These are phyloP conservation scores for Areca catechu DNA, from an alignment of 176 grass and related monocot species.

Conservation along the genomic window DNA sequence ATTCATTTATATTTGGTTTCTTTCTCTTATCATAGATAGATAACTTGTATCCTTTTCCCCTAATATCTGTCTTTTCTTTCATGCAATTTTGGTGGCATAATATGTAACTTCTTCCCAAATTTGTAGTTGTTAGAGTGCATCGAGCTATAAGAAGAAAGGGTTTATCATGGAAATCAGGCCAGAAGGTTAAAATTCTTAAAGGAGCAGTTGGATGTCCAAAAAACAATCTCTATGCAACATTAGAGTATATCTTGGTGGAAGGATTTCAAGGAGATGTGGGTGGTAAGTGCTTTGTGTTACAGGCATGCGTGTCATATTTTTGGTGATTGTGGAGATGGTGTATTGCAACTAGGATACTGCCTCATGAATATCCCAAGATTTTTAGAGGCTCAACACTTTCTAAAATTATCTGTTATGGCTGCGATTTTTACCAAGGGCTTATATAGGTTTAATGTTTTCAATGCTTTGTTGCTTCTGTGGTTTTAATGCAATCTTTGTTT, in stretches of 20 bases:
- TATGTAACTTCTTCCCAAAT: not conserved
- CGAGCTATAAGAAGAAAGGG: constrained; percentile 31
- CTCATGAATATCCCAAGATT: too few relatives aligned
- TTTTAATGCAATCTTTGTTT: too few relatives aligned
- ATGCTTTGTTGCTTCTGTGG: too few relatives aligned
- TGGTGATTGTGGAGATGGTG: too few relatives aligned
- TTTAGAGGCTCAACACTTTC: not conserved
- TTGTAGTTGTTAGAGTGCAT: constrained; percentile 35
- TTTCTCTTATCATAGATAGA: too few relatives aligned
- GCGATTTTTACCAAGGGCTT: not conserved
- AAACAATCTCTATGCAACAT: constrained; percentile 25
- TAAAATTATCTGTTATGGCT: constrained; percentile 3
- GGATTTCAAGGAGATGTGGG: constrained; percentile 42
- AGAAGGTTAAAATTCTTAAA: constrained; percentile 32
- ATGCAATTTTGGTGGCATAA: too few relatives aligned
- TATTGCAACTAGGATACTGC: too few relatives aligned
- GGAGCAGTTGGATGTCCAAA: constrained; percentile 27
- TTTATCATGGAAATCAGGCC: constrained; percentile 32
- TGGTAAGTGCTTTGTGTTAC: constrained; percentile 18
- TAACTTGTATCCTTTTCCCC: too few relatives aligned
- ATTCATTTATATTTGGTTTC: too few relatives aligned
- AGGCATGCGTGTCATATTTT: too few relatives aligned
- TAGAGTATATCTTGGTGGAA: constrained; percentile 43
- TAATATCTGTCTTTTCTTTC: too few relatives aligned
- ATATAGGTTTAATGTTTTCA: too few relatives aligned